Evolutionary conservation across 306 rosid genomes (phyloP).

Genomic region (Canavalia ensiformis): DNA sequence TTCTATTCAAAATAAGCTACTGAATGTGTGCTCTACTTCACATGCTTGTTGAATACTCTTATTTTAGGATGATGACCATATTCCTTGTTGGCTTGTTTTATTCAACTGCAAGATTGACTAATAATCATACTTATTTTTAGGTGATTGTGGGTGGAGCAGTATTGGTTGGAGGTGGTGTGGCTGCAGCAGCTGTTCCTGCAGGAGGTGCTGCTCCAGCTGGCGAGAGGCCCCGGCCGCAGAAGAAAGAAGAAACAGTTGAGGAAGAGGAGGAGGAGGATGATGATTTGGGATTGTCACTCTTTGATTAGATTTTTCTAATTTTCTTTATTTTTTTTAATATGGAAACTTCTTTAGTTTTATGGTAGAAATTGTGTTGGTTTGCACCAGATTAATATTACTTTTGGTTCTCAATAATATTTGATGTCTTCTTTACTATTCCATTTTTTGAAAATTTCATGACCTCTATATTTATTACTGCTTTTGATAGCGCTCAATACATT

Average conservation of each 20-base stretch:
- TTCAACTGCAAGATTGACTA: background rate
- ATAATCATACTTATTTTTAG: constrained; percentile 42
- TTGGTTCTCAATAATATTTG: constrained; percentile 1
- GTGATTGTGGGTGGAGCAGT: constrained; percentile 75
- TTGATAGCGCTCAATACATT: background rate
- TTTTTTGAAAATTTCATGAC: background rate
- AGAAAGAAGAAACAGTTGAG: constrained; percentile 65
- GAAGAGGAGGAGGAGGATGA: constrained; percentile 89
- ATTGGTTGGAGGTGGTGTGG: constrained; percentile 58
- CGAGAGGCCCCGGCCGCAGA: constrained; percentile 52
- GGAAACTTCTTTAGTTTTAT: background rate
- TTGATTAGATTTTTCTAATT: constrained; percentile 58
- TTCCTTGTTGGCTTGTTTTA: background rate
- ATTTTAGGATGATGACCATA: background rate
- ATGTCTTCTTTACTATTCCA: background rate
- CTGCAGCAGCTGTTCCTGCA: constrained; percentile 58
- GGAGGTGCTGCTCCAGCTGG: constrained; percentile 63
- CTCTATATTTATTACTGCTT: background rate
- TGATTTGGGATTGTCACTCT: constrained; percentile 76
- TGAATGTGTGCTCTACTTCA: background rate
- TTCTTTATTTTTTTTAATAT: background rate
- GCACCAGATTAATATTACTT: constrained; percentile 20
- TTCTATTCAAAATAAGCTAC: background rate
- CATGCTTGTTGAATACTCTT: background rate
- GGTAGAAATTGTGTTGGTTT: constrained; percentile 40